Evolutionary conservation across 2,329 filamentous ascomycete species (phyloP).

Genomic region (Metarhizium album): DNA sequence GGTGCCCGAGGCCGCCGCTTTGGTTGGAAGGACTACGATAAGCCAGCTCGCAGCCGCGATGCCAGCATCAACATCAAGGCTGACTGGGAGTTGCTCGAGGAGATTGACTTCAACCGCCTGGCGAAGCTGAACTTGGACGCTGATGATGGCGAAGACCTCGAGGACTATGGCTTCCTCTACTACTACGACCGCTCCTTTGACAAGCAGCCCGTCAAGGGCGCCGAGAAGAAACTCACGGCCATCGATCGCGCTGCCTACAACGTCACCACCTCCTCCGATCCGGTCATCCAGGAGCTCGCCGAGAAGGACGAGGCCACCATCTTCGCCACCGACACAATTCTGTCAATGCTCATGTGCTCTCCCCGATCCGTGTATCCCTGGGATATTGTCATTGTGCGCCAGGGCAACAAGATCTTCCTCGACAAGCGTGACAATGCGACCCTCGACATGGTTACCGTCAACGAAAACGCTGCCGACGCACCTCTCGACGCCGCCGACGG

Average conservation of each 20-base stretch:
- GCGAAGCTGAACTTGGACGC: constrained; percentile 92
- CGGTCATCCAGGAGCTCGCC: constrained; percentile 90
- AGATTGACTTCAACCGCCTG: constrained; percentile 96
- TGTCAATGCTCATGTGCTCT: constrained; percentile 99
- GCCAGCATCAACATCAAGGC: constrained; percentile 92
- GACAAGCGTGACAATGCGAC: constrained; percentile 96
- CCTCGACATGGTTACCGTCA: constrained; percentile 95
- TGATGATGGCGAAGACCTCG: constrained; percentile 88
- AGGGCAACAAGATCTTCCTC: constrained; percentile 94
- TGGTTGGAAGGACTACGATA: constrained; percentile 98
- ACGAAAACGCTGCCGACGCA: constrained; percentile 94
- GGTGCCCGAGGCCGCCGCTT: constrained; percentile 71
- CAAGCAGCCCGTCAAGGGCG: constrained; percentile 81
- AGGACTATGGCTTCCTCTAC: constrained; percentile 94
- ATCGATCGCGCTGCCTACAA: constrained; percentile 96
- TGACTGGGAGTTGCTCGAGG: constrained; percentile 91
- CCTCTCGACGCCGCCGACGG: constrained; percentile 85
- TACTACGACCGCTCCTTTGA: constrained; percentile 96
- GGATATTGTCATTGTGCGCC: constrained; percentile 90
- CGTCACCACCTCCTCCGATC: constrained; percentile 91
- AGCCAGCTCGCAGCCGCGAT: constrained; percentile 92
- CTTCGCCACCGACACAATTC: constrained; percentile 92
- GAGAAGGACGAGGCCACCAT: constrained; percentile 94
- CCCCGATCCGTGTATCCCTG: constrained; percentile 95
- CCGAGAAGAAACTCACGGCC: constrained; percentile 76